A percentile compares a stretch with the other conserved stretches of the same genome.
Evolutionary conservation across 2,329 filamentous ascomycete genomes (phyloP).

Genomic region (Colletotrichum limetticola): DNA sequence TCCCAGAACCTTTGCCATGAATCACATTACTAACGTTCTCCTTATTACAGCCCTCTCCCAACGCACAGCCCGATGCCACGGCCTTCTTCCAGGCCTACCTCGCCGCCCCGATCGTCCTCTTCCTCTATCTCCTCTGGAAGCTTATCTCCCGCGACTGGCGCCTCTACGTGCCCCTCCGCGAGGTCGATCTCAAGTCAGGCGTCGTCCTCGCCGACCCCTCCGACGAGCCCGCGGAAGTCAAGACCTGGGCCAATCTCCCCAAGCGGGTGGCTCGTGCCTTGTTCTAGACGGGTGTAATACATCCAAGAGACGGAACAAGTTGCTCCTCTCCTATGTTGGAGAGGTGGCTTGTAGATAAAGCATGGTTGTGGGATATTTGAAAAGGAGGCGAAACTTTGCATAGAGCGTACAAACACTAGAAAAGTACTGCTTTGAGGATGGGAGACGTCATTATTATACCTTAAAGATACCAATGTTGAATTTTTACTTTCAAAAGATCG

Average conservation of each 20-base stretch:
- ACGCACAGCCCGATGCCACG: constrained; percentile 49
- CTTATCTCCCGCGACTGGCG: constrained; percentile 63
- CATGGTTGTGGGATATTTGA: background rate
- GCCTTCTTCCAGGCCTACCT: constrained; percentile 71
- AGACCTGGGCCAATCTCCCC: constrained; percentile 50
- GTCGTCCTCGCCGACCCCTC: constrained; percentile 65
- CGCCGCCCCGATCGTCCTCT: constrained; percentile 65
- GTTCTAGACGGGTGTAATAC: constrained; percentile 42
- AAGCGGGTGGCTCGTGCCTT: constrained; percentile 46
- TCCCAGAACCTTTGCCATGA: background rate
- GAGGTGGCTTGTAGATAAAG: background rate
- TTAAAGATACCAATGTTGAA: background rate
- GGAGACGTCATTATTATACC: background rate
- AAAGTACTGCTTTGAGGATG: background rate
- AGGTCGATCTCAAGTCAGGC: constrained; percentile 72
- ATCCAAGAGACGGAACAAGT: background rate
- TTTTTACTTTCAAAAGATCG: background rate
- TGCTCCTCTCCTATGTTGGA: background rate
- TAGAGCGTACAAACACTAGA: background rate
- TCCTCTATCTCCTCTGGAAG: constrained; percentile 75
- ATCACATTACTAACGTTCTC: background rate
- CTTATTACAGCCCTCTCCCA: constrained; percentile 44
- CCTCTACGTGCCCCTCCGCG: constrained; percentile 64
- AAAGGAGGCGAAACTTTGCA: background rate
- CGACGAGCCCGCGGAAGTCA: constrained; percentile 44